These are phyloP conservation scores for Coccomyxa sp. DNA, from an alignment of 139 green algal genomes.

Conservation along the genomic window DNA sequence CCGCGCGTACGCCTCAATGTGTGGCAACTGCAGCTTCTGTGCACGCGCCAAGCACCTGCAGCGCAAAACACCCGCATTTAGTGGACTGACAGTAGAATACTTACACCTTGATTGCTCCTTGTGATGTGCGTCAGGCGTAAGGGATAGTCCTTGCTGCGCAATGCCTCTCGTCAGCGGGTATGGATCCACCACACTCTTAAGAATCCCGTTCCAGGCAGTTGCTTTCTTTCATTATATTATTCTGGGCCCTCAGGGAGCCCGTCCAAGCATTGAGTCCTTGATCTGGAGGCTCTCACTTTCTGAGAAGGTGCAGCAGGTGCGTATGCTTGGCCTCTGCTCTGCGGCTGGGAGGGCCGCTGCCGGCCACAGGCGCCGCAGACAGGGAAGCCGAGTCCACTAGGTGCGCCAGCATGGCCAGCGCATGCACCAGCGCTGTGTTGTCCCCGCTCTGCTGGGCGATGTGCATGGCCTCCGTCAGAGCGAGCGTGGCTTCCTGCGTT, in stretches of 20 bases:
- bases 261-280: background rate
- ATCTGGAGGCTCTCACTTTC: constrained; percentile 3
- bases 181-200: too few species aligned
- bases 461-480: constrained; percentile 55
- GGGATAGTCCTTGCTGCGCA: too few species aligned
- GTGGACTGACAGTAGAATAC: too few species aligned
- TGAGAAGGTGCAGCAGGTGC: constrained; percentile 56
- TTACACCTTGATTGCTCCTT: too few species aligned
- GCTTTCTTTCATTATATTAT: too few species aligned
- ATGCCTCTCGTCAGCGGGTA: too few species aligned
- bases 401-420: constrained; percentile 42
- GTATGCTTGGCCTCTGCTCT: constrained; percentile 38
- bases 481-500: constrained; percentile 35
- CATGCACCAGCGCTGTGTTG: constrained; percentile 32
- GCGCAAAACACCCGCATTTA: background rate
- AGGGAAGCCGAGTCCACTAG: constrained; percentile 37
- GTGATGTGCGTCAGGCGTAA: too few species aligned
- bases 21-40: constrained; percentile 45
- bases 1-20: constrained; percentile 44
- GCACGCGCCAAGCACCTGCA: constrained; percentile 31
- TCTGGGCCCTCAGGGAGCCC: too few species aligned
- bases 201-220: too few species aligned
- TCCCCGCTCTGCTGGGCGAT: constrained; percentile 47
- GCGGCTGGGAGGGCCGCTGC: constrained; percentile 10
- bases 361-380: too few species aligned